Percentiles rank a stretch among this genome's conserved stretches.
Evolutionary conservation across 495 filamentous ascomycete species (phyloP).

Genomic region (Penicillium psychrofluorescens): DNA sequence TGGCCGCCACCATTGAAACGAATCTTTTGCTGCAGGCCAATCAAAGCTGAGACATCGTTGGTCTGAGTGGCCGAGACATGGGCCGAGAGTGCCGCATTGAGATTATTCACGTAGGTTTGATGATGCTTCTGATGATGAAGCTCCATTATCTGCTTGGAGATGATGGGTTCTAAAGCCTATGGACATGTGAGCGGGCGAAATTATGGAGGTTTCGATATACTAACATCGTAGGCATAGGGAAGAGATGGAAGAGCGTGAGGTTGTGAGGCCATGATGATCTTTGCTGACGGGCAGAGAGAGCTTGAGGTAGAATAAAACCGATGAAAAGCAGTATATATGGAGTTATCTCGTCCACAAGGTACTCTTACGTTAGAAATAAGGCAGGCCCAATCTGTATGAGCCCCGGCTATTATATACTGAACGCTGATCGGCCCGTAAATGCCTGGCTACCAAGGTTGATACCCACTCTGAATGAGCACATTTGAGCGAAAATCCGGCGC

Average conservation of each 20-base stretch:
- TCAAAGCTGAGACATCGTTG: slow-evolving; percentile 50
- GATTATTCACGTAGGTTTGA: slow-evolving; percentile 58
- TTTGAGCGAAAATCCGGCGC: too few relatives aligned
- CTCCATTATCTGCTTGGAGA: slow-evolving; percentile 96
- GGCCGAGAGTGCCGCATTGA: slow-evolving; percentile 47
- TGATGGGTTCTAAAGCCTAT: slow-evolving; percentile 81
- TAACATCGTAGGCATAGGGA: slow-evolving; percentile 39
- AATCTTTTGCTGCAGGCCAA: slow-evolving; percentile 73
- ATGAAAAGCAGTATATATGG: too few relatives aligned
- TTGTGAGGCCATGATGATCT: slow-evolving; percentile 6
- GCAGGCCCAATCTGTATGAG: too few relatives aligned
- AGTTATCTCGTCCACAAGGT: too few relatives aligned
- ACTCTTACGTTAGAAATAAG: too few relatives aligned
- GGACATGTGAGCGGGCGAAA: too few relatives aligned
- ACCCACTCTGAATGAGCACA: too few relatives aligned
- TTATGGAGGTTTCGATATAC: background rate
- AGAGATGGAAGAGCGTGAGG: slow-evolving; percentile 30
- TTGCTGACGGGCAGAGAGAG: too few relatives aligned
- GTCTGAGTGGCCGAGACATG: slow-evolving; percentile 36
- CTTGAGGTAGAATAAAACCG: too few relatives aligned
- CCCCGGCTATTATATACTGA: too few relatives aligned
- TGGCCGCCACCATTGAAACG: slow-evolving; percentile 95
- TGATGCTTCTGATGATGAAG: slow-evolving; percentile 64
- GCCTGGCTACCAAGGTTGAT: slow-evolving; percentile 10
- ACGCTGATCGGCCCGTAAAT: too few relatives aligned